These are phyloP conservation scores for Coemansia sp. DNA, from an alignment of 192 early-diverging fungal genomes.

Conservation along the genomic window DNA sequence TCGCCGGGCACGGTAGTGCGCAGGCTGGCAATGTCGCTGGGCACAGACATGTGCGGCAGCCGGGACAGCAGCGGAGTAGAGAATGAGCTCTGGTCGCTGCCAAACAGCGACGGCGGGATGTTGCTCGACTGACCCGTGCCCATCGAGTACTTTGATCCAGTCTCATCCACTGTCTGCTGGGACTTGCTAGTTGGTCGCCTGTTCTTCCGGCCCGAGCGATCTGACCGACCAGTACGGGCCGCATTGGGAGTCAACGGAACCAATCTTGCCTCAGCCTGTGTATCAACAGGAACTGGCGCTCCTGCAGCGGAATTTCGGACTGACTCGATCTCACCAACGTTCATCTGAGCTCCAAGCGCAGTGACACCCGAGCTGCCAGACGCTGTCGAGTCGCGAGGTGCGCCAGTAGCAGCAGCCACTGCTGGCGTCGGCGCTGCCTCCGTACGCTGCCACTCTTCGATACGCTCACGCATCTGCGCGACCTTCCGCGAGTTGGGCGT, in stretches of 20 bases:
- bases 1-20: slow-evolving; percentile 17
- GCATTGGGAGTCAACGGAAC: slow-evolving; percentile 35
- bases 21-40: slow-evolving; percentile 47
- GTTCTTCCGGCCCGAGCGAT: neutral
- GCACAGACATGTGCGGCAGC: slow-evolving; percentile 40
- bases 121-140: slow-evolving; percentile 49
- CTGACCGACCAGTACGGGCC: neutral
- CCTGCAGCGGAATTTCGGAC: slow-evolving; percentile 7
- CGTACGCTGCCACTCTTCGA: slow-evolving; percentile 50
- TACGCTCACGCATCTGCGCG: slow-evolving; percentile 45
- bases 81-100: slow-evolving; percentile 50
- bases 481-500: slow-evolving; percentile 41
- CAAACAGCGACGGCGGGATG: slow-evolving; percentile 48
- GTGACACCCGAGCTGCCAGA: slow-evolving; percentile 30
- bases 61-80: slow-evolving; percentile 41
- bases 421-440: slow-evolving; percentile 6
- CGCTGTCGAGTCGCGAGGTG: slow-evolving; percentile 5
- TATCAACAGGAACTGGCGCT: neutral
- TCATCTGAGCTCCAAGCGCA: slow-evolving; percentile 26
- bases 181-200: slow-evolving; percentile 13
- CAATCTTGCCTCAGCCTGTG: slow-evolving; percentile 11
- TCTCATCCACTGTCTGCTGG: slow-evolving; percentile 9
- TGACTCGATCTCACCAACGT: slow-evolving; percentile 42
- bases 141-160: slow-evolving; percentile 34
- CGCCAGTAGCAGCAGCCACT: slow-evolving; percentile 1